Evolutionary conservation across 1,284 basidiomycete species (phyloP).

Genomic region (Heterobasidion annosum): DNA sequence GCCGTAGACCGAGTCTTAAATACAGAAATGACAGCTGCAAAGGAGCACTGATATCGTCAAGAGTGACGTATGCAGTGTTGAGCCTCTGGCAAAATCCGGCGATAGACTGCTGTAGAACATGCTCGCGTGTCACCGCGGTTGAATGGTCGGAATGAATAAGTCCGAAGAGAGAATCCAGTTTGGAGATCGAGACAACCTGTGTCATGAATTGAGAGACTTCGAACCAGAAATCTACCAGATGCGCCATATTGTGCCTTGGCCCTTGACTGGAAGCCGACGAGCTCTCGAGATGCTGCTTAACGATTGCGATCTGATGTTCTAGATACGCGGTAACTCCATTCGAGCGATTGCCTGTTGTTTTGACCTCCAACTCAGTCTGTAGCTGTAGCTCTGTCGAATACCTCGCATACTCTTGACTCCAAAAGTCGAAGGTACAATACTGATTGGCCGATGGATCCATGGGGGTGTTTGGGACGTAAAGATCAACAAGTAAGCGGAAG

Average conservation of each 20-base stretch:
- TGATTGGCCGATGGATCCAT: constrained; percentile 81
- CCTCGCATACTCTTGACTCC: constrained; percentile 34
- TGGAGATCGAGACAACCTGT: constrained; percentile 43
- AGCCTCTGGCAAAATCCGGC: constrained; percentile 55
- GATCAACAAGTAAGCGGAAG: constrained; percentile 48
- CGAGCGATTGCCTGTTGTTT: constrained; percentile 51
- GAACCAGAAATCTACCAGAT: constrained; percentile 72
- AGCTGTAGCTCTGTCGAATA: constrained; percentile 47
- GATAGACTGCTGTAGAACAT: constrained; percentile 59
- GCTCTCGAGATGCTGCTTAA: constrained; percentile 15
- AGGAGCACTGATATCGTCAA: constrained; percentile 63
- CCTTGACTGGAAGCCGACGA: constrained; percentile 14
- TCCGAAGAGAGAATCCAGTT: constrained; percentile 30
- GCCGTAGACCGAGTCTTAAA: constrained; percentile 70
- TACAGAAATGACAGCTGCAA: constrained; percentile 60
- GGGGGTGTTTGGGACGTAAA: constrained; percentile 84
- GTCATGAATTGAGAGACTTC: constrained; percentile 68
- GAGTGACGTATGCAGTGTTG: constrained; percentile 46
- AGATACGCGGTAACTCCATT: constrained; percentile 44
- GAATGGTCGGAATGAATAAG: constrained; percentile 25
- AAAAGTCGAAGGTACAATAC: constrained; percentile 42
- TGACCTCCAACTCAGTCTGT: constrained; percentile 48
- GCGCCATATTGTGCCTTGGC: constrained; percentile 40
- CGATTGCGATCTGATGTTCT: constrained; percentile 25
- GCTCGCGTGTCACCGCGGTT: constrained; percentile 39